Percentiles rank a stretch among this genome's conserved stretches.
Conservation (phyloP, 2,329 filamentous ascomycete genomes). For the Apiospora aurea region DNA sequence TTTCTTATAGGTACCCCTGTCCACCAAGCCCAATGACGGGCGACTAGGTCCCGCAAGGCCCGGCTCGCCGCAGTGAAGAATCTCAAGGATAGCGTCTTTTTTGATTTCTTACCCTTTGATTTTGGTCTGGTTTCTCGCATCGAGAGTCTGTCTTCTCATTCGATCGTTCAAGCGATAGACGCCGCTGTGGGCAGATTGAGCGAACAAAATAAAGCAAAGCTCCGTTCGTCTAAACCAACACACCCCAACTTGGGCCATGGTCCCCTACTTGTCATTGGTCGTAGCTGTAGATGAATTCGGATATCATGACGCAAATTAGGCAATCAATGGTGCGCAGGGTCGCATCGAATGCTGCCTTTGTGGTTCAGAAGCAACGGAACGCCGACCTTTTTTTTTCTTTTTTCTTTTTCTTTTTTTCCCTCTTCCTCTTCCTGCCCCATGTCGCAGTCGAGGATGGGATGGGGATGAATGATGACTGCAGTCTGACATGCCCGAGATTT, state of each 20-base stretch:
- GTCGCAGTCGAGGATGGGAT: neutral
- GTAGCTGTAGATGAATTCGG: neutral
- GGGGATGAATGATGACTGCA: neutral
- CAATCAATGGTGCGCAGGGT: conserved; percentile 13
- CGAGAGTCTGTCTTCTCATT: neutral
- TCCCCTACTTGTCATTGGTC: neutral
- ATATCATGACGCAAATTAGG: conserved; percentile 12
- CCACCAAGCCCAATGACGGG: neutral
- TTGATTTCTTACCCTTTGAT: neutral
- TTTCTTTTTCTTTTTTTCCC: too few relatives aligned
- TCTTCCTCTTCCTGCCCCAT: neutral
- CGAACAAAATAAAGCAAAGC: neutral
- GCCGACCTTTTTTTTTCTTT: neutral
- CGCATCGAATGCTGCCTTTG: conserved; percentile 9
- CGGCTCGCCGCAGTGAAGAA: conserved; percentile 13
- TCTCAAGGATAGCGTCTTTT: neutral
- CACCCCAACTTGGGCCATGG: neutral
- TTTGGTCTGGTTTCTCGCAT: neutral
- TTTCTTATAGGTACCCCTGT: neutral
- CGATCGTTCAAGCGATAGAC: neutral
- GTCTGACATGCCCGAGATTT: neutral
- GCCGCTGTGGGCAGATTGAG: neutral
- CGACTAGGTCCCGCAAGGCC: conserved; percentile 15
- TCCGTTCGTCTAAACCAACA: neutral
- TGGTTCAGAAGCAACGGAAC: neutral